These are phyloP conservation scores for Cyberlindnera subsufficiens DNA, from an alignment of 805 yeast species.

Conservation along the genomic window DNA sequence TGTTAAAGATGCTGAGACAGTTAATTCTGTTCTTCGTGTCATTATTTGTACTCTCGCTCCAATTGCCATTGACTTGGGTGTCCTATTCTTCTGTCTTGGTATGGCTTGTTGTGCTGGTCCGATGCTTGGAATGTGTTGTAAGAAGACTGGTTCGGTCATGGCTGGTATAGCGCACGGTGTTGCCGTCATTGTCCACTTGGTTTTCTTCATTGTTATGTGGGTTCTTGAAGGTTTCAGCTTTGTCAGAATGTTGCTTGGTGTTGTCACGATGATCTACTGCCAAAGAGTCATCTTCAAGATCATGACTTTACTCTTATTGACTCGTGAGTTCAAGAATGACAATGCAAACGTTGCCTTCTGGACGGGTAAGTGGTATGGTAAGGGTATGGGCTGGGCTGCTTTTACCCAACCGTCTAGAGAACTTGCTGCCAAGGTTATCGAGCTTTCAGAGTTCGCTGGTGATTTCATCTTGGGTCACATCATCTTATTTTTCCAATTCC, in stretches of 20 bases:
- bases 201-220: slow-evolving; percentile 95
- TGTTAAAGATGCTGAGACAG: slow-evolving; percentile 47
- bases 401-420: slow-evolving; percentile 96
- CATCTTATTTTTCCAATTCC: slow-evolving; percentile 82
- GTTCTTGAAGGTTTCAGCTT: slow-evolving; percentile 90
- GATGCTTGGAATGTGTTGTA: slow-evolving; percentile 87
- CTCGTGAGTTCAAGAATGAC: slow-evolving; percentile 96
- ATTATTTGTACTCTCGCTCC: slow-evolving; percentile 86
- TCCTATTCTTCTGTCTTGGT: slow-evolving; percentile 66
- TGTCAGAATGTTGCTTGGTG: slow-evolving; percentile 80
- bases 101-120: slow-evolving; percentile 98
- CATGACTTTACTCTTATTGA: slow-evolving; percentile 69
- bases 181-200: slow-evolving; percentile 81
- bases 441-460: slow-evolving; percentile 92
- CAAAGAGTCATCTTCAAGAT: slow-evolving; percentile 86
- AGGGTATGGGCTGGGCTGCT: slow-evolving; percentile 90
- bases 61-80: slow-evolving; percentile 85
- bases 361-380: slow-evolving; percentile 99
- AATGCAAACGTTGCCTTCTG: slow-evolving; percentile 97
- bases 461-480: slow-evolving; percentile 93
- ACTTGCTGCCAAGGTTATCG: slow-evolving; percentile 88
- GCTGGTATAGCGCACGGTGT: slow-evolving; percentile 96
- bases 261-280: slow-evolving; percentile 74
- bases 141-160: slow-evolving; percentile 89
- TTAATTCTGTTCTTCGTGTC: slow-evolving; percentile 68